Evolutionary conservation across 176 grass and related monocot species (phyloP).

Genomic region (Luzula sylvatica): DNA sequence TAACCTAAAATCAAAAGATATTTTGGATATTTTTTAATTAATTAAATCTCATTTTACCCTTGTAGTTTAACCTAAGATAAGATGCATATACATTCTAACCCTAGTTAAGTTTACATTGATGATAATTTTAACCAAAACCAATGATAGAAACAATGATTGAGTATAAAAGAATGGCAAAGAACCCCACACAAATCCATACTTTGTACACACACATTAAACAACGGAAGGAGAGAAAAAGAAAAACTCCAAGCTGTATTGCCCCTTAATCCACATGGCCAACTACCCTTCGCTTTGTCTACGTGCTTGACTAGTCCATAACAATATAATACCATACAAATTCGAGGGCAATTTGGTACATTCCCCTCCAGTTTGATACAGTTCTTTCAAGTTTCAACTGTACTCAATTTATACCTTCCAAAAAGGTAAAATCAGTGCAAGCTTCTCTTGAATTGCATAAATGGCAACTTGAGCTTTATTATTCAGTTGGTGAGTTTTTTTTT

Average conservation of each 20-base stretch:
- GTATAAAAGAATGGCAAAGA: neutral
- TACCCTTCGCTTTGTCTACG: neutral
- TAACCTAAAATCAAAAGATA: no score
- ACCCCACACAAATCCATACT: slow-evolving; percentile 14
- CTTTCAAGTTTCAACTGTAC: neutral
- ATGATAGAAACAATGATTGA: slow-evolving; percentile 28
- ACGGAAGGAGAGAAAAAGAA: neutral
- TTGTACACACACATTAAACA: no score
- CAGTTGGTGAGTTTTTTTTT: slow-evolving; percentile 1
- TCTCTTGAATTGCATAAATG: slow-evolving; percentile 22
- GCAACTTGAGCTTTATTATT: slow-evolving; percentile 7
- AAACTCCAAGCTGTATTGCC: slow-evolving; percentile 18
- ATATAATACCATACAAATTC: neutral
- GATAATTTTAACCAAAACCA: neutral
- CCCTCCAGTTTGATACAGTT: neutral
- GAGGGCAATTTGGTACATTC: neutral
- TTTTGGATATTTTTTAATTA: no score
- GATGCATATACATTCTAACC: no score
- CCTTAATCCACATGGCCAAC: slow-evolving; percentile 12
- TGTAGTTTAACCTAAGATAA: no score
- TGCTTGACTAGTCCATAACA: slow-evolving; percentile 23
- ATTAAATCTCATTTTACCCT: no score
- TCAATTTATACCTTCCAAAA: no score
- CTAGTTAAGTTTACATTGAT: no score
- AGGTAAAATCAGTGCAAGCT: slow-evolving; percentile 10